Conservation (phyloP, 1,284 basidiomycete species). For the Ganoderma sp. region DNA sequence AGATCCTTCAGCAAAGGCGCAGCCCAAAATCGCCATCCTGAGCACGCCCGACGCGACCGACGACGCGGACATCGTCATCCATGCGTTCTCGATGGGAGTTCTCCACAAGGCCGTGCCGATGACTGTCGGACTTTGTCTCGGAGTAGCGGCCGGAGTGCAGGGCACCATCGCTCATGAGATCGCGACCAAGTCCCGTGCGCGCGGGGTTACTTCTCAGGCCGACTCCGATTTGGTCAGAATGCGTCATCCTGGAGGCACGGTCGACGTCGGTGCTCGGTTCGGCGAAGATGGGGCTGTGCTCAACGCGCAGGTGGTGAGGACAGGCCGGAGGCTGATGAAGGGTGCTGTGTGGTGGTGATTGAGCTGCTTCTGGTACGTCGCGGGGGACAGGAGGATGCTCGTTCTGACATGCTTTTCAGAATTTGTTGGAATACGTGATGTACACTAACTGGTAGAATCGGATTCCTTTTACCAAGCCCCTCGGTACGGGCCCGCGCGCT, state of each 20-base stretch:
- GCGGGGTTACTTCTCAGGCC: slow-evolving; percentile 14
- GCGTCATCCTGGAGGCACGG: slow-evolving; percentile 67
- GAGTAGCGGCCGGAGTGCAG: slow-evolving; percentile 62
- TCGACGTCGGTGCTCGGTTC: slow-evolving; percentile 68
- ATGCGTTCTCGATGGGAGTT: slow-evolving; percentile 75
- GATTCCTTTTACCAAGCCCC: too few relatives aligned
- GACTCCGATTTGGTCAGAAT: slow-evolving; percentile 45
- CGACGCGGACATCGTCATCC: slow-evolving; percentile 56
- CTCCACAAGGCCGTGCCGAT: slow-evolving; percentile 77
- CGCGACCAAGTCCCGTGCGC: slow-evolving; percentile 38
- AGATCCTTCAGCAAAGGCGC: slow-evolving; percentile 62
- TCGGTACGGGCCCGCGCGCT: too few relatives aligned
- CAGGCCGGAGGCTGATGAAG: slow-evolving; percentile 63
- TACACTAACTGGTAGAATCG: too few relatives aligned
- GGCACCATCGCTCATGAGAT: slow-evolving; percentile 61
- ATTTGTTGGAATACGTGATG: too few relatives aligned
- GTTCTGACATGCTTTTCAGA: too few relatives aligned
- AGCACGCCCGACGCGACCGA: slow-evolving; percentile 44
- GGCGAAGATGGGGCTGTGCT: slow-evolving; percentile 50
- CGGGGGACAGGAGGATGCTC: slow-evolving; percentile 53
- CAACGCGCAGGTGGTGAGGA: too few relatives aligned
- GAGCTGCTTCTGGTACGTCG: slow-evolving; percentile 60
- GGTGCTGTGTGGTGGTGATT: slow-evolving; percentile 69
- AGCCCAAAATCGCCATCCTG: slow-evolving; percentile 75
- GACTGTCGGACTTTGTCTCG: slow-evolving; percentile 75